Evolutionary conservation across 1,139 yeast genomes (phyloP).

Genomic region (Blastobotrys ciferrii): DNA sequence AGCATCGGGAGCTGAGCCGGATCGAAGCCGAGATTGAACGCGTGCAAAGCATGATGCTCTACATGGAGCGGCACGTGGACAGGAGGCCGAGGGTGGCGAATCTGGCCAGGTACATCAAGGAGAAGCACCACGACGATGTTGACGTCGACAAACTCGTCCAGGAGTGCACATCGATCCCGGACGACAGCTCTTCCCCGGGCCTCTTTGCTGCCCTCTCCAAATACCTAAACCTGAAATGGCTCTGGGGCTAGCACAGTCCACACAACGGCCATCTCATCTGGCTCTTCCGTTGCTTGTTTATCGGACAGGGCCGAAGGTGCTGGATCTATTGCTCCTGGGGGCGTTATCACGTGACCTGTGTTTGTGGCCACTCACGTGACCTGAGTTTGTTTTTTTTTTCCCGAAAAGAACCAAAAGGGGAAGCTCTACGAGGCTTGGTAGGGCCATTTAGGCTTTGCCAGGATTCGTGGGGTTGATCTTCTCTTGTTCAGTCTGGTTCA

Average conservation of each 20-base stretch:
- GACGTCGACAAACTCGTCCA: slow-evolving; percentile 21
- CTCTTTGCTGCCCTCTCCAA: not conserved
- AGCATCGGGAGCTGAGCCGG: slow-evolving; percentile 60
- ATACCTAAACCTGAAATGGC: slow-evolving; percentile 8
- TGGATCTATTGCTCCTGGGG: no score
- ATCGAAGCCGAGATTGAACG: slow-evolving; percentile 64
- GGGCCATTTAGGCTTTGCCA: no score
- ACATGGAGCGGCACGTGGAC: slow-evolving; percentile 28
- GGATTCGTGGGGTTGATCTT: no score
- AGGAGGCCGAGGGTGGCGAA: slow-evolving; percentile 36
- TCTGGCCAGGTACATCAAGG: slow-evolving; percentile 49
- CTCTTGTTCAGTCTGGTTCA: no score
- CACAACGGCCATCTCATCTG: no score
- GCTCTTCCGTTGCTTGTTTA: no score
- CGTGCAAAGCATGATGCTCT: slow-evolving; percentile 57
- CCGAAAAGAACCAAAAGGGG: no score
- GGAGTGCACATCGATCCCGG: not conserved
- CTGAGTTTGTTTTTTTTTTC: no score
- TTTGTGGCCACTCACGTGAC: no score
- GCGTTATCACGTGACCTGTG: no score
- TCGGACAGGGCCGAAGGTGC: no score
- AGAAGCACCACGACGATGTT: slow-evolving; percentile 40
- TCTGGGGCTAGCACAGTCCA: slow-evolving; percentile 8
- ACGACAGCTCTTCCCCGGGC: not conserved
- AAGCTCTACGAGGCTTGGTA: no score